phyloP scores from a whole-genome alignment of 169 alveolate species.

The Cryptosporidium meleagridis region DNA sequence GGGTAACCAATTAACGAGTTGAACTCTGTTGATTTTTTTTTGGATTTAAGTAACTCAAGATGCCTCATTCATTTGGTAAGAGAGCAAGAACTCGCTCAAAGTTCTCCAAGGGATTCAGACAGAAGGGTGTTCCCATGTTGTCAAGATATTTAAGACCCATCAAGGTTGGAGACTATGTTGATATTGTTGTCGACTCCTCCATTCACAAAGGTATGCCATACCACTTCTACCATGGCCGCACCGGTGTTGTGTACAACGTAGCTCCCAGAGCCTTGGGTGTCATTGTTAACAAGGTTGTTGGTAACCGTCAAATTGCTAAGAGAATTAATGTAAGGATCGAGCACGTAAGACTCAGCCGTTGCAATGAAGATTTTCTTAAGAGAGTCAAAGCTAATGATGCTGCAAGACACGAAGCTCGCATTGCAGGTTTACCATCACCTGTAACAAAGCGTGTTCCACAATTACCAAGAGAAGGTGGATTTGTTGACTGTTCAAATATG shows the following conservation, averaged over 20 bases:
- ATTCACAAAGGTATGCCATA: conserved; percentile 99
- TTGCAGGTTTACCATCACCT: conserved; percentile 66
- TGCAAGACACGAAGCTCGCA: conserved; percentile 90
- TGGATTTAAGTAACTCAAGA: conserved; percentile 21
- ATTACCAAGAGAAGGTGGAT: conserved; percentile 67
- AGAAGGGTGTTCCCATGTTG: conserved; percentile 95
- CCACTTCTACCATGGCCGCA: conserved; percentile 98
- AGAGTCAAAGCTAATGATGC: conserved; percentile 93
- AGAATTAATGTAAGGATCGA: conserved; percentile 97
- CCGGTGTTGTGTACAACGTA: conserved; percentile 98
- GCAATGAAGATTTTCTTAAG: conserved; percentile 96
- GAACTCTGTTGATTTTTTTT: not conserved
- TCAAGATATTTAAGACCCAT: conserved; percentile 91
- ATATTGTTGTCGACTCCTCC: conserved; percentile 96
- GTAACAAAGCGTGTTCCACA: conserved; percentile 59
- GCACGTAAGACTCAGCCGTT: conserved; percentile 95
- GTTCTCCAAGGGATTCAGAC: conserved; percentile 96
- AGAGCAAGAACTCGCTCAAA: conserved; percentile 98
- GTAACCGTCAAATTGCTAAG: conserved; percentile 95
- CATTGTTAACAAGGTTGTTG: conserved; percentile 96
- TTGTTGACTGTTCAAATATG: conserved; percentile 73
- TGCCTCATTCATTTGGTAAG: conserved; percentile 93
- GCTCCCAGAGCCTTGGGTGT: conserved; percentile 96
- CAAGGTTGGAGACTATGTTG: conserved; percentile 97
- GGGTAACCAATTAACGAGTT: conserved; percentile 6